phyloP scores from a whole-genome alignment of 805 yeast species.

The Lachancea mirantina region DNA sequence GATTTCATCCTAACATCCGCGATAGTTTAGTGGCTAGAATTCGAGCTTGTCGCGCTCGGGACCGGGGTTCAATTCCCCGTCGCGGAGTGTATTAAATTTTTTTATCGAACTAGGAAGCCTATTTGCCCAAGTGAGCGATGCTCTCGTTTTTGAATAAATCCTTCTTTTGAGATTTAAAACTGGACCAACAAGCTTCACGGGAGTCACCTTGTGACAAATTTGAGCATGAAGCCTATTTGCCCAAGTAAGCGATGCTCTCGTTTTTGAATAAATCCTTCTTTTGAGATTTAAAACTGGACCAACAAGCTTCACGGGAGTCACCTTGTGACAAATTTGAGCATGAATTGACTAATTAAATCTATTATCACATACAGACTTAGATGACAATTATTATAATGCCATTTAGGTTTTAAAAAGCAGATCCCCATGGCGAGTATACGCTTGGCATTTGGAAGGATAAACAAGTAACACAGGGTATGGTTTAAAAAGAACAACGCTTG shows the following conservation, averaged over 20 bases:
- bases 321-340: too few relatives aligned
- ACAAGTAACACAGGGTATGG: neutral
- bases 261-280: too few relatives aligned
- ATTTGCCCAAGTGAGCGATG: neutral
- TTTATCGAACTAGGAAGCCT: neutral
- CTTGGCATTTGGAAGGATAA: neutral
- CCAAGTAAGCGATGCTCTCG: neutral
- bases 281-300: too few relatives aligned
- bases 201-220: too few relatives aligned
- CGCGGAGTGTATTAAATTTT: slow-evolving; percentile 21
- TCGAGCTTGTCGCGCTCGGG: slow-evolving; percentile 25
- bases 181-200: too few relatives aligned
- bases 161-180: too few relatives aligned
- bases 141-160: neutral
- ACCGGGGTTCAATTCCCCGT: slow-evolving; percentile 26
- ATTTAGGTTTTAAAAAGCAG: too few relatives aligned
- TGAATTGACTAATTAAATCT: too few relatives aligned
- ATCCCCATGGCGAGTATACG: too few relatives aligned
- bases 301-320: too few relatives aligned
- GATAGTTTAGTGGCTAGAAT: slow-evolving; percentile 24
- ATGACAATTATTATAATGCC: too few relatives aligned
- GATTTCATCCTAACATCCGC: slow-evolving; percentile 10
- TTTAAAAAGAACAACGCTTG: neutral
- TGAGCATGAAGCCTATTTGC: neutral
- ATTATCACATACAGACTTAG: too few relatives aligned